Evolutionary conservation across 1,139 yeast genomes (phyloP).

Genomic region (Hyphopichia burtonii): DNA sequence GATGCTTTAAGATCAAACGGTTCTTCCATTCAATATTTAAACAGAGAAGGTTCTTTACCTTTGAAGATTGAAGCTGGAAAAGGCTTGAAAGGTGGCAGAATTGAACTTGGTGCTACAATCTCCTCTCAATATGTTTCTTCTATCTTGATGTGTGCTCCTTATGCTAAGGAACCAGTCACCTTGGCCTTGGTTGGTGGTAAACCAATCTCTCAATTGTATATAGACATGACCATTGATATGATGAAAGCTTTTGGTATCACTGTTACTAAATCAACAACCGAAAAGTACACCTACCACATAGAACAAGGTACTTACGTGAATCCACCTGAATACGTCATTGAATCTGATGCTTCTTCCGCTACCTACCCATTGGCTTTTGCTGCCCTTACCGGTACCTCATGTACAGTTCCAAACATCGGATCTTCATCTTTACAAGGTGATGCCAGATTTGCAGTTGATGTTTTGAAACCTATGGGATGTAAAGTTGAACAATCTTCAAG

Average conservation of each 20-base stretch:
- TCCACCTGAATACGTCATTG: constrained; percentile 84
- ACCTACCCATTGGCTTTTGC: constrained; percentile 98
- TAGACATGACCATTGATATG: constrained; percentile 96
- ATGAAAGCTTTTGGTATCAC: constrained; percentile 86
- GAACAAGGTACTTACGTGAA: constrained; percentile 80
- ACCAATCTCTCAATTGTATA: constrained; percentile 93
- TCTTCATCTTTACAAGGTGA: constrained; percentile 93
- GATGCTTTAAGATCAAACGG: constrained; percentile 87
- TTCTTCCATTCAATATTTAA: constrained; percentile 66
- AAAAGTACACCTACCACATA: constrained; percentile 82
- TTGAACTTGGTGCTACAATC: constrained; percentile 92
- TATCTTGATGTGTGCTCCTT: constrained; percentile 96
- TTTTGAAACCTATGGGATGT: constrained; percentile 94
- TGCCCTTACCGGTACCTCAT: constrained; percentile 92
- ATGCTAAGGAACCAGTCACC: constrained; percentile 85
- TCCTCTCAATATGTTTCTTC: constrained; percentile 98
- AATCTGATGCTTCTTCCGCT: constrained; percentile 98
- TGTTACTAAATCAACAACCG: constrained; percentile 70
- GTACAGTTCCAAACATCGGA: constrained; percentile 94
- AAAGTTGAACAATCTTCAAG: constrained; percentile 75
- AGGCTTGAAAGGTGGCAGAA: constrained; percentile 84
- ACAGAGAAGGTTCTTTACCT: constrained; percentile 82
- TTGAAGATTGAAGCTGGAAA: constrained; percentile 66
- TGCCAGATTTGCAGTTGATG: constrained; percentile 94
- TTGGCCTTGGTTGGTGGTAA: constrained; percentile 90